These are phyloP conservation scores for Raddia distichophylla DNA, from an alignment of 176 grass and related monocot species.

Conservation along the genomic window DNA sequence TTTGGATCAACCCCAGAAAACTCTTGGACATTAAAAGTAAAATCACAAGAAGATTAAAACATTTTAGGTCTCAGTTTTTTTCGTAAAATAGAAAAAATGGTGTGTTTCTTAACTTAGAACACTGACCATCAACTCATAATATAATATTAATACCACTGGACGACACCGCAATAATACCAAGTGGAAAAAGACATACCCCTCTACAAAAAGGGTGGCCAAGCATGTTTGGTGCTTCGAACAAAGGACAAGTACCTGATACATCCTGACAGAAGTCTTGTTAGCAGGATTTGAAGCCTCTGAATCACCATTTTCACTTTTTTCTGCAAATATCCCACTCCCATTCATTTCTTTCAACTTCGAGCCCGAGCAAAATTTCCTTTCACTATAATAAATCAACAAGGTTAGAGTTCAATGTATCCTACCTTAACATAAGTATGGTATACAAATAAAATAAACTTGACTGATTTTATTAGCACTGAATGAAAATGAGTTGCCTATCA, in stretches of 20 bases:
- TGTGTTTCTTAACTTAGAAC: not conserved
- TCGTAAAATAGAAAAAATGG: constrained; percentile 11
- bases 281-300: constrained; percentile 58
- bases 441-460: not conserved
- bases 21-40: not conserved
- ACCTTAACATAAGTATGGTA: not conserved
- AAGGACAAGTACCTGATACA: constrained; percentile 72
- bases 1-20: not conserved
- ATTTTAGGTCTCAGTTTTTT: constrained; percentile 22
- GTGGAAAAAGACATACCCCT: not conserved
- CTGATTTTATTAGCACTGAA: not conserved
- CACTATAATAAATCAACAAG: constrained; percentile 38
- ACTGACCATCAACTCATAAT: not conserved
- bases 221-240: not conserved
- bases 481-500: not conserved
- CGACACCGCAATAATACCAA: not conserved
- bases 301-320: constrained; percentile 52
- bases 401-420: constrained; percentile 28
- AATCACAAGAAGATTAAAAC: not conserved
- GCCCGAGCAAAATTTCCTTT: constrained; percentile 80
- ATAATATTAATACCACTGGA: not conserved
- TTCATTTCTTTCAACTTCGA: constrained; percentile 83
- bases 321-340: constrained; percentile 84
- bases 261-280: constrained; percentile 69
- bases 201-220: not conserved